Evolutionary conservation across 257 asterid genomes (phyloP), one percentile per base, ranked within the genome.

Genomic region (Nicotiana noctiflora): DNA sequence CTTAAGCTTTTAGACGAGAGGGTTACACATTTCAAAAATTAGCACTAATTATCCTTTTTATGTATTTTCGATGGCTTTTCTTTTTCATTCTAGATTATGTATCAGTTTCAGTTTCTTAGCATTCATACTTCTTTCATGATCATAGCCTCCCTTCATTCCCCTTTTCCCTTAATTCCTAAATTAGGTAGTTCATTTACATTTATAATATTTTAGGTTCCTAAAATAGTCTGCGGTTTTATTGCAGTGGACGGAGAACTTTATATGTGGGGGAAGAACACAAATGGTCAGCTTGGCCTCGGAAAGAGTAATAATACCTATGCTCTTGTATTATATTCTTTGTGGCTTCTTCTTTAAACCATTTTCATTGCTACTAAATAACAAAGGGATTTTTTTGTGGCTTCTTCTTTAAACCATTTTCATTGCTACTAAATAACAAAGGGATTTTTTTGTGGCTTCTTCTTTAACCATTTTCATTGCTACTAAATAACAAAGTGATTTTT

Each of bases 201-300:
- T 68, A 68, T 40, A 12, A 68, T 68, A 68, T 19, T 55, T 40
- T 3, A 14, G 57, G 19, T 68, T 68, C 56, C 56, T 40, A 68
- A 37, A 70, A 70, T 70, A 40, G 59, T 72, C 23, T 23, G 59
- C 8, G 2, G 15, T 46, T 3, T 46, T 76, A 76, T 86, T 88
- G 92, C 85, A 95, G 99, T 84, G 86, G 97, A 95, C 80, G 97
- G 98, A 18, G 98, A 90, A 78, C 97, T 95, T 83, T 92, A 95
- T 84, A 82, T 90, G 88, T 95, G 99, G 99, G 99, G 98, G 32
- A 95, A 86, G 85, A 95, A 95, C 84, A 83, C 95, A 83, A 89
- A 85, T 78, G 99, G 98, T 78, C 99, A 95, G 84, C 98, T 95
- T 83, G 99, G 98, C 84, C 91, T 93, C 77, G 98, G 99, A 87